Evolutionary conservation across 75 land plant genomes (phyloP).

Genomic region (Picea sitchensis): DNA sequence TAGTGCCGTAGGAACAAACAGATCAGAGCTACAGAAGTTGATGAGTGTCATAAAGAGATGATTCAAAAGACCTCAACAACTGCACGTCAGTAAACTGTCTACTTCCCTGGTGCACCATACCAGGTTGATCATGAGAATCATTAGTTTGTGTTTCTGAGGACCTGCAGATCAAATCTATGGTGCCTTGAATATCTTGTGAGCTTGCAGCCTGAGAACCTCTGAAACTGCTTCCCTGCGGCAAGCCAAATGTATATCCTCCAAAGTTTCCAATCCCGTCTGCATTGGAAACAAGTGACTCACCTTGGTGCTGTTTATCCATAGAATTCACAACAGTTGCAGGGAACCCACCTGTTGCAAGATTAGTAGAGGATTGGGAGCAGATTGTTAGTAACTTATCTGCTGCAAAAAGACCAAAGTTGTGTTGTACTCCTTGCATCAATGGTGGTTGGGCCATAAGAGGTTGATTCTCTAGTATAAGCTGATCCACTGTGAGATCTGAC

Average conservation of each 20-base stretch:
- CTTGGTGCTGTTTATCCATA: background rate
- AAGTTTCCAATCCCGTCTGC: background rate
- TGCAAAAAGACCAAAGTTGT: background rate
- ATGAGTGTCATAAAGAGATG: constrained; percentile 18
- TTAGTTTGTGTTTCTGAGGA: constrained; percentile 7
- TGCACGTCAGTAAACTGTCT: constrained; percentile 22
- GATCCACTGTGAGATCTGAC: constrained; percentile 22
- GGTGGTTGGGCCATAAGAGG: background rate
- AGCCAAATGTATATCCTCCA: background rate
- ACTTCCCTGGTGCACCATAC: background rate
- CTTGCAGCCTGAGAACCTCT: constrained; percentile 9
- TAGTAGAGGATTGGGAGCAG: constrained; percentile 9
- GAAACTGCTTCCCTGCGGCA: no score
- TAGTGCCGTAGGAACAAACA: no score
- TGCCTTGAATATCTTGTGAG: constrained; percentile 1
- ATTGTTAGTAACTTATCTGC: background rate
- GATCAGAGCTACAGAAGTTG: constrained; percentile 6
- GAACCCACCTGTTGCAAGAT: background rate
- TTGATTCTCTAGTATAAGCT: constrained; percentile 13
- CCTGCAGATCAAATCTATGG: constrained; percentile 10
- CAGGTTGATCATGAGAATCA: background rate
- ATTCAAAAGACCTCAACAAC: constrained; percentile 22
- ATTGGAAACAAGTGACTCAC: background rate
- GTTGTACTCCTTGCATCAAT: background rate
- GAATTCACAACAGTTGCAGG: background rate